Conservation (phyloP, 2,329 filamentous ascomycete genomes). For the Scedosporium boydii region DNA sequence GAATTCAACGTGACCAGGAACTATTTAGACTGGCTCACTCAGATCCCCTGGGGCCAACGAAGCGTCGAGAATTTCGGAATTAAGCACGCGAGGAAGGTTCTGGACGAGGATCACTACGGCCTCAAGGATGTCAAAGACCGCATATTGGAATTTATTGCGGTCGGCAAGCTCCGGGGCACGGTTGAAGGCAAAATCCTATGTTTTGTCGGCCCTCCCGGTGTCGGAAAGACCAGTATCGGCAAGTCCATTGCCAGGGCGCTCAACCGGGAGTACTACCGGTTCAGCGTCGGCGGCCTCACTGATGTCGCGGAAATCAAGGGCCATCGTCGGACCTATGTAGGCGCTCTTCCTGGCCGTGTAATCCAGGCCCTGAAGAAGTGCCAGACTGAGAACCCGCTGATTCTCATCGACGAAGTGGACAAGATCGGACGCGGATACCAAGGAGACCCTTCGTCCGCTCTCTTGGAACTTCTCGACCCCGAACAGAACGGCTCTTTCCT, state of each 20-base stretch:
- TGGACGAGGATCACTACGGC: slow-evolving; percentile 95
- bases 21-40: slow-evolving; percentile 96
- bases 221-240: slow-evolving; percentile 97
- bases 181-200: slow-evolving; percentile 98
- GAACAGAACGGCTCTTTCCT: slow-evolving; percentile 97
- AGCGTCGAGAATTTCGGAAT: slow-evolving; percentile 97
- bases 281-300: slow-evolving; percentile 92
- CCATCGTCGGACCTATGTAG: slow-evolving; percentile 91
- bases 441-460: slow-evolving; percentile 87
- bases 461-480: slow-evolving; percentile 88
- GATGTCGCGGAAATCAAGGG: slow-evolving; percentile 99
- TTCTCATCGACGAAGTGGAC: slow-evolving; percentile 95
- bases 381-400: slow-evolving; percentile 94
- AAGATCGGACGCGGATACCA: slow-evolving; percentile 97
- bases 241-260: slow-evolving; percentile 94
- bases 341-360: slow-evolving; percentile 87
- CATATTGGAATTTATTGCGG: slow-evolving; percentile 95
- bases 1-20: slow-evolving; percentile 99
- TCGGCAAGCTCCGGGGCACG: slow-evolving; percentile 91
- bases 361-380: slow-evolving; percentile 99
- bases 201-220: slow-evolving; percentile 92
- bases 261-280: slow-evolving; percentile 94
- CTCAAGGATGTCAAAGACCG: slow-evolving; percentile 97
- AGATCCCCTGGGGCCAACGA: slow-evolving; percentile 93
- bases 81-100: slow-evolving; percentile 75